Percentiles rank a stretch among this genome's conserved stretches.
phyloP scores from a whole-genome alignment of 345 rosid species.

The Xanthoceras sorbifolium region DNA sequence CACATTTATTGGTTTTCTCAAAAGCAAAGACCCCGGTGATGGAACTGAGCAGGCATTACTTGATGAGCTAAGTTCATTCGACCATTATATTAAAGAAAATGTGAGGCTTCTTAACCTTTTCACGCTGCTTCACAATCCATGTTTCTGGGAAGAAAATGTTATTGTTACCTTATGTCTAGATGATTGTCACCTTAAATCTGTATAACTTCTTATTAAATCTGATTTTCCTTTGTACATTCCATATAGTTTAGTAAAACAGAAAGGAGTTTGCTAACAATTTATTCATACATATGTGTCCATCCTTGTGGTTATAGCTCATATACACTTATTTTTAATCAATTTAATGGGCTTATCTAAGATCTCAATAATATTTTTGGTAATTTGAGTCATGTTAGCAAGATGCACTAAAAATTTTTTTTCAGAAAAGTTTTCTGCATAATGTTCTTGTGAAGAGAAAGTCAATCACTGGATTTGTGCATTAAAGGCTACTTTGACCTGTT shows the following conservation, averaged over 20 bases:
- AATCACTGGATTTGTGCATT: not conserved
- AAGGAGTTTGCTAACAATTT: not conserved
- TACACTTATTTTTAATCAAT: not conserved
- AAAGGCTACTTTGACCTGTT: not conserved
- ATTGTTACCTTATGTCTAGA: not conserved
- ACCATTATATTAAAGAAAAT: conserved; percentile 62
- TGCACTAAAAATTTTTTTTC: not conserved
- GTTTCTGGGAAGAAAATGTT: not conserved
- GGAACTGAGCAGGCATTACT: conserved; percentile 81
- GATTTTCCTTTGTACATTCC: not conserved
- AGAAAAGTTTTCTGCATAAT: not conserved
- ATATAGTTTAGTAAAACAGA: not conserved
- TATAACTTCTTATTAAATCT: not conserved
- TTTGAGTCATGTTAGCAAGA: not conserved
- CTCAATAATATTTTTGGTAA: not conserved
- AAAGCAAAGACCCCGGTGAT: conserved; percentile 81
- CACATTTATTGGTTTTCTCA: conserved; percentile 83
- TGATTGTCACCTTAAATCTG: not conserved
- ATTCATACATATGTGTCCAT: not conserved
- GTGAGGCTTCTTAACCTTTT: conserved; percentile 43
- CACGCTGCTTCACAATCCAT: not conserved
- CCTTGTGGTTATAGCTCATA: not conserved
- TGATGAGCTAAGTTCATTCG: conserved; percentile 64
- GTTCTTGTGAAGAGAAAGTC: not conserved
- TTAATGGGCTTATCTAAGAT: not conserved